phyloP scores from a whole-genome alignment of 805 yeast species.

The Ogataea wickerhamii region DNA sequence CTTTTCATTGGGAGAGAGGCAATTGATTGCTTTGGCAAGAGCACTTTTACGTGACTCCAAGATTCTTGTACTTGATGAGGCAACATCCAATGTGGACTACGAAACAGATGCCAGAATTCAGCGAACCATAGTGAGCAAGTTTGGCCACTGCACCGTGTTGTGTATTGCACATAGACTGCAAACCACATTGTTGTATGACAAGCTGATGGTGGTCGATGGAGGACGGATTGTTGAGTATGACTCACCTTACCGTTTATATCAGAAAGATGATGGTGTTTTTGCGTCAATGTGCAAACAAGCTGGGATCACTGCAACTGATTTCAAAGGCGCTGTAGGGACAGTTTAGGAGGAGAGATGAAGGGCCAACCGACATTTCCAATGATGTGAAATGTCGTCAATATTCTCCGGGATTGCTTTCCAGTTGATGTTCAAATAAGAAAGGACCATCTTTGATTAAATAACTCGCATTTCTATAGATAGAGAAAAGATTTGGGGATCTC shows the following conservation, averaged over 20 bases:
- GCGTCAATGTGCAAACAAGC: constrained; percentile 49
- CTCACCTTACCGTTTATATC: constrained; percentile 45
- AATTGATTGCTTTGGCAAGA: constrained; percentile 64
- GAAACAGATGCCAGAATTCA: constrained; percentile 71
- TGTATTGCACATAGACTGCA: constrained; percentile 71
- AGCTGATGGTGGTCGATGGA: constrained; percentile 54
- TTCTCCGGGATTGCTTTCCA: no score
- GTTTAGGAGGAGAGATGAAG: no score
- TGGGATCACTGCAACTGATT: constrained; percentile 40
- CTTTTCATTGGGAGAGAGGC: constrained; percentile 70
- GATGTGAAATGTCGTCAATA: no score
- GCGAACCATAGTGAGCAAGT: constrained; percentile 53
- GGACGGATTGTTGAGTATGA: constrained; percentile 56
- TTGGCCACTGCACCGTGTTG: constrained; percentile 58
- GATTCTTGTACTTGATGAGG: constrained; percentile 67
- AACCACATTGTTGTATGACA: constrained; percentile 58
- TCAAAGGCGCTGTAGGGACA: no score
- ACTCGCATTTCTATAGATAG: no score
- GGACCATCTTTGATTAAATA: no score
- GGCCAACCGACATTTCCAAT: no score
- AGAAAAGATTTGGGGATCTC: no score
- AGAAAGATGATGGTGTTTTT: constrained; percentile 40
- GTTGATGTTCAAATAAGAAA: no score
- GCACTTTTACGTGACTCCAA: constrained; percentile 62
- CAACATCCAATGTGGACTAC: constrained; percentile 72